Conservation (phyloP, 1,284 basidiomycete genomes). For the Sporisorium exsertum region DNA sequence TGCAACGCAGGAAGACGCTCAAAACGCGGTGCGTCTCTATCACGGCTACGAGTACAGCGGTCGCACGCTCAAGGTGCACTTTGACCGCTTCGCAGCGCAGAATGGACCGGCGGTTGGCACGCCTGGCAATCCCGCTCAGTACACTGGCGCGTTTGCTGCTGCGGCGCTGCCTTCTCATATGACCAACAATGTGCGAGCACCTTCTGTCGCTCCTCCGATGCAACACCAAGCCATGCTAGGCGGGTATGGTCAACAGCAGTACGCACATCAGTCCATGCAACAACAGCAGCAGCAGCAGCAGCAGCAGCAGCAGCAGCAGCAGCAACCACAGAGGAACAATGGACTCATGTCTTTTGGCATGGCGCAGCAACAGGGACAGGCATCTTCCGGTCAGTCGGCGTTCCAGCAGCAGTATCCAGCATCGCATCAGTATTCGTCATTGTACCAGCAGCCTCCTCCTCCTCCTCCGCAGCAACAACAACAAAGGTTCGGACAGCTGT, state of each 20-base stretch:
- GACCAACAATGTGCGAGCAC: conserved; percentile 40
- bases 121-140: conserved; percentile 65
- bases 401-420: conserved; percentile 1
- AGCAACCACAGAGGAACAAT: conserved; percentile 17
- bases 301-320: no score
- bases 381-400: conserved; percentile 14
- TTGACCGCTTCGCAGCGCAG: conserved; percentile 73
- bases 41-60: conserved; percentile 83
- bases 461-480: conserved; percentile 21
- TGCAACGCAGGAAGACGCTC: conserved; percentile 89
- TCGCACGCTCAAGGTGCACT: conserved; percentile 84
- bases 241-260: conserved; percentile 18
- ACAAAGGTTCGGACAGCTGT: conserved; percentile 16
- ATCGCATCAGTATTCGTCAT: neutral
- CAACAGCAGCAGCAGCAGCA: conserved; percentile 36
- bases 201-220: conserved; percentile 12
- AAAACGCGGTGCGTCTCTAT: conserved; percentile 78
- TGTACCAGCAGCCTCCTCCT: conserved; percentile 29
- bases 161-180: conserved; percentile 59
- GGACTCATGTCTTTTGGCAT: conserved; percentile 1
- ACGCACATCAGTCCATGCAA: conserved; percentile 19
- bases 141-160: conserved; percentile 65
- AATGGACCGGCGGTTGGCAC: conserved; percentile 45
- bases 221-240: conserved; percentile 25
- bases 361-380: conserved; percentile 23